A percentile compares a stretch with the other conserved stretches of the same genome.
Evolutionary conservation across 768 basidiomycete species (phyloP).

Genomic region (Phlebiopsis flavidoalba): DNA sequence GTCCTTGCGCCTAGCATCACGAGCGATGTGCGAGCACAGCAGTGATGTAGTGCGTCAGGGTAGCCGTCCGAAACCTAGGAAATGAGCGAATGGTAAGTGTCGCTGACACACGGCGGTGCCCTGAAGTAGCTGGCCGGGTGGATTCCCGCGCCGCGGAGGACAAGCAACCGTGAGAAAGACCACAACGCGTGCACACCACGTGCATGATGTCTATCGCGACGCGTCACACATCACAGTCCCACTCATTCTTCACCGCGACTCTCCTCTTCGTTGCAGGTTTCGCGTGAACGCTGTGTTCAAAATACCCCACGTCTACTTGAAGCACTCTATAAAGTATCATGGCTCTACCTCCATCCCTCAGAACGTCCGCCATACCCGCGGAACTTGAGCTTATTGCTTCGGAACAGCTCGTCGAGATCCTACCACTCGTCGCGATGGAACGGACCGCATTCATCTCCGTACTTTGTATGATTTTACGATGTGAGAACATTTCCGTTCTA

Average conservation of each 20-base stretch:
- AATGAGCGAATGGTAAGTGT: no score
- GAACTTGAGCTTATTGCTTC: conserved; percentile 88
- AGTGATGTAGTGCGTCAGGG: neutral
- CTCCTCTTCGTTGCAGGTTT: neutral
- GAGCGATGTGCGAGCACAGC: neutral
- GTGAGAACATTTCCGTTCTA: neutral
- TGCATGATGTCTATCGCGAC: conserved; percentile 10
- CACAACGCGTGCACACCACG: conserved; percentile 11
- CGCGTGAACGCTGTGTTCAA: neutral
- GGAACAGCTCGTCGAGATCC: conserved; percentile 79
- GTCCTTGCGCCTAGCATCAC: conserved; percentile 25
- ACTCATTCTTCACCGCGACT: neutral
- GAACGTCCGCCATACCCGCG: conserved; percentile 69
- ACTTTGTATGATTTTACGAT: conserved; percentile 12
- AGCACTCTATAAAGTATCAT: conserved; percentile 30
- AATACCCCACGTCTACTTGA: neutral
- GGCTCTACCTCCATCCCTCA: conserved; percentile 72
- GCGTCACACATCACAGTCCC: neutral
- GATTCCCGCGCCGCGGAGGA: neutral
- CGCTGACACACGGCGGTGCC: no score
- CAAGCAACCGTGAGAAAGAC: conserved; percentile 11
- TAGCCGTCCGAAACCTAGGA: no score
- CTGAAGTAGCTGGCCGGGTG: neutral
- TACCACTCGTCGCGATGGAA: conserved; percentile 88
- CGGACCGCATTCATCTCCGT: conserved; percentile 90